Evolutionary conservation across 441 rosid species (phyloP).

Genomic region (Gossypium lobatum): DNA sequence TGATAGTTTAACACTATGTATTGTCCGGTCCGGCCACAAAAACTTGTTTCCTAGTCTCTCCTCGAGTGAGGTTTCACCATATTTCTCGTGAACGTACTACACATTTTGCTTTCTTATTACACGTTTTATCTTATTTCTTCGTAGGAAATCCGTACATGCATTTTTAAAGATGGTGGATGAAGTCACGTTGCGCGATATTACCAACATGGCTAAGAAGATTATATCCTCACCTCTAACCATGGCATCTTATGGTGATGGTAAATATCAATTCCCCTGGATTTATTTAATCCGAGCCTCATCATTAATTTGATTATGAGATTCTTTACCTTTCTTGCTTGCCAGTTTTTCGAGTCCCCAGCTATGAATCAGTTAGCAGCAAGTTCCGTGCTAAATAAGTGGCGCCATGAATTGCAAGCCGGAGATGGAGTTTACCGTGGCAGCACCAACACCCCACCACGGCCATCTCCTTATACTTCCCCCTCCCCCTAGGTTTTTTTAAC

Average conservation of each 20-base stretch:
- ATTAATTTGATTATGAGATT: background rate
- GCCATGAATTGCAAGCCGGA: background rate
- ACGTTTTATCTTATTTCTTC: background rate
- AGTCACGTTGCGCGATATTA: conserved; percentile 54
- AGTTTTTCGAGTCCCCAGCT: conserved; percentile 69
- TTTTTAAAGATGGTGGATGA: conserved; percentile 63
- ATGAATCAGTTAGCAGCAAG: conserved; percentile 54
- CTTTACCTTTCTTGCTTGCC: conserved; percentile 15
- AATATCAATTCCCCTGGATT: background rate
- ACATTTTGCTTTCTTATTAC: background rate
- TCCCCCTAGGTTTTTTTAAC: background rate
- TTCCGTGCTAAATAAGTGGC: conserved; percentile 30
- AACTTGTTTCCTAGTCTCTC: background rate
- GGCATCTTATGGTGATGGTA: conserved; percentile 89
- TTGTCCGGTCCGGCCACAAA: background rate
- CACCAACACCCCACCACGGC: background rate
- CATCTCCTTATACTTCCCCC: background rate
- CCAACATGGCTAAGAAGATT: conserved; percentile 46
- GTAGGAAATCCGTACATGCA: conserved; percentile 74
- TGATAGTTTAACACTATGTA: background rate
- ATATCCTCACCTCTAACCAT: conserved; percentile 75
- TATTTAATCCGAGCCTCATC: background rate
- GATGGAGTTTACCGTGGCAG: background rate
- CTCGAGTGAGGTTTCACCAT: background rate
- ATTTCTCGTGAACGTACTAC: background rate